Conservation (phyloP, 1,139 yeast species). For the Yamadazyma triangularis region DNA sequence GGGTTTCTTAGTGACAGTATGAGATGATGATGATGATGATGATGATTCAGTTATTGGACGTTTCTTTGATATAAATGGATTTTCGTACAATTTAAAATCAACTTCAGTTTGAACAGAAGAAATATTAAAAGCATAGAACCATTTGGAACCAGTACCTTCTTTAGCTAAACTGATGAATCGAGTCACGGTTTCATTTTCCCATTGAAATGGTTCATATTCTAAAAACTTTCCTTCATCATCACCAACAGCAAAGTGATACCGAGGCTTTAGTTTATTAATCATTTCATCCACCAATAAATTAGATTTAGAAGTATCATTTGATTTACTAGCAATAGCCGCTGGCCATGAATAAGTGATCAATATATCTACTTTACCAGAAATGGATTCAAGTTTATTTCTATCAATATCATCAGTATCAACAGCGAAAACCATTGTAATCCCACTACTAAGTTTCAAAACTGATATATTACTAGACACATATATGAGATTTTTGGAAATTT, state of each 20-base stretch:
- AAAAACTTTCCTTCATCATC: constrained; percentile 47
- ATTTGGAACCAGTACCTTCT: constrained; percentile 53
- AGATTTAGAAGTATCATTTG: constrained; percentile 14
- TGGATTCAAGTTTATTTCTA: constrained; percentile 11
- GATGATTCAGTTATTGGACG: constrained; percentile 10
- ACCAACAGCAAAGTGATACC: constrained; percentile 61
- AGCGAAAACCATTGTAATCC: constrained; percentile 45
- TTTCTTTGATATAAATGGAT: constrained; percentile 31
- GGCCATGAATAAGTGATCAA: constrained; percentile 65
- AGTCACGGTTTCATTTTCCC: constrained; percentile 42
- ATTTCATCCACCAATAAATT: constrained; percentile 41
- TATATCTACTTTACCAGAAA: constrained; percentile 40
- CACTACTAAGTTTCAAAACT: constrained; percentile 36
- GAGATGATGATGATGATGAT: too few species aligned
- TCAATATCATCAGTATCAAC: constrained; percentile 21
- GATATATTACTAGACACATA: constrained; percentile 2
- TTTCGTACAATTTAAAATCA: constrained; percentile 11
- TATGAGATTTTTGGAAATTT: too few species aligned
- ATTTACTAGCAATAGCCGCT: constrained; percentile 12
- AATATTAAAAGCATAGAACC: constrained; percentile 71
- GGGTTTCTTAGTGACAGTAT: constrained; percentile 16
- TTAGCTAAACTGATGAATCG: constrained; percentile 63
- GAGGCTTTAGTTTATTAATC: constrained; percentile 44
- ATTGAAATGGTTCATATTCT: constrained; percentile 57
- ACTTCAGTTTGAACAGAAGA: constrained; percentile 10